Conservation (phyloP, 2,329 filamentous ascomycete species). For the Ophidiomyces ophidiicola region DNA sequence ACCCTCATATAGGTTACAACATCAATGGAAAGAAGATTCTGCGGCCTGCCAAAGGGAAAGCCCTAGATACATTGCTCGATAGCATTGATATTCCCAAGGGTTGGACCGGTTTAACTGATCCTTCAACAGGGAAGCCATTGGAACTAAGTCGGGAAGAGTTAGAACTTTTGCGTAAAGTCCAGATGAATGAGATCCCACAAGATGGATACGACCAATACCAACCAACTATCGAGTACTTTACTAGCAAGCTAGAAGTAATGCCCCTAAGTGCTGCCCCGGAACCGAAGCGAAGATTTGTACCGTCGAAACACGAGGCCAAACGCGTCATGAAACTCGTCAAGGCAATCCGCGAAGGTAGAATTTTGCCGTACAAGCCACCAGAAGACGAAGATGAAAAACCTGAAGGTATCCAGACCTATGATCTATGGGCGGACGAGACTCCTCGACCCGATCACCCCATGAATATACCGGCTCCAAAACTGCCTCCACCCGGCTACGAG, state of each 20-base stretch:
- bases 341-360: slow-evolving; percentile 86
- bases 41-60: slow-evolving; percentile 86
- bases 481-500: slow-evolving; percentile 85
- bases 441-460: slow-evolving; percentile 73
- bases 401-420: slow-evolving; percentile 61
- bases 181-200: slow-evolving; percentile 74
- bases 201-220: slow-evolving; percentile 91
- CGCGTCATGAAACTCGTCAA: slow-evolving; percentile 94
- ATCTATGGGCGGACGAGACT: slow-evolving; percentile 90
- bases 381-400: slow-evolving; percentile 62
- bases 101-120: slow-evolving; percentile 92
- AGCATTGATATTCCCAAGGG: slow-evolving; percentile 95
- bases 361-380: slow-evolving; percentile 74
- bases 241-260: slow-evolving; percentile 81
- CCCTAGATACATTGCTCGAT: slow-evolving; percentile 82
- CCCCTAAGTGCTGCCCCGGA: slow-evolving; percentile 88
- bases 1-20: slow-evolving; percentile 96
- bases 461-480: slow-evolving; percentile 89
- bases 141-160: slow-evolving; percentile 79
- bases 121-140: slow-evolving; percentile 82
- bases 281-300: slow-evolving; percentile 87
- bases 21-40: slow-evolving; percentile 98
- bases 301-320: slow-evolving; percentile 94
- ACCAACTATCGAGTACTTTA: slow-evolving; percentile 90
- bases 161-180: slow-evolving; percentile 74